Base-by-base conservation (phyloP, 768 basidiomycete genomes). In the Epithele typhae region DNA sequence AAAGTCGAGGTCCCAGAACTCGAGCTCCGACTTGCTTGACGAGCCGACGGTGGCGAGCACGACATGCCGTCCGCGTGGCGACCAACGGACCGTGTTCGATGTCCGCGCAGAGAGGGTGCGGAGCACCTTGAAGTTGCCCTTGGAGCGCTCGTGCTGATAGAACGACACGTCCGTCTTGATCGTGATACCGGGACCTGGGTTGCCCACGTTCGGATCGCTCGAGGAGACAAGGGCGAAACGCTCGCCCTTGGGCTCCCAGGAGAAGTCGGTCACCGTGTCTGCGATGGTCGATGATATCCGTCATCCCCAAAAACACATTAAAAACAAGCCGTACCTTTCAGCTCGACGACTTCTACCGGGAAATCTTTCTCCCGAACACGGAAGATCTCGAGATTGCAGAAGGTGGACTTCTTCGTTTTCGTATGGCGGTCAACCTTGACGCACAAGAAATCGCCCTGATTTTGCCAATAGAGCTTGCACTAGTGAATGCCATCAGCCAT, bases 401-500 rank as follows among this genome's bases (percentile, higher is more conserved):
- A 97, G 24, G 89, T 92, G 4, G 93, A 93, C 71, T 98, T 98
- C 70, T 95, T 96, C 4, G 95, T 95, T 72, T 98, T 98, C 21
- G 93, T 94, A 65, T 96, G 93, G 40, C 95, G 87, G 70, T 98
- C 96, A 45, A 99, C 96, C 70, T 96, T 97, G 66, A 98, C 95
- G 60, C 96, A 98, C 14, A 99, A 80, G 72, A 91, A 98, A 66
- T 98, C 93, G 27, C 95, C 96, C 63, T 93, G 89, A 60, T 93
- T 95, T 72, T 99, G 96, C 93, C 92, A 99, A 67, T 87, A 86
- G 35, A 99, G 78, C 70, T 96, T 96, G 66, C 95, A 97, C 94
- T 98, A 59, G 18, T 33, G n/a, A 7, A 9, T 7, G 27, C 14
- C 27, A 30, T 30, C 27, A 30, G 27, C 7, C 8, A 30, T 30